Conservation (phyloP, 305 asterid genomes). For the Plantago coronopus region DNA sequence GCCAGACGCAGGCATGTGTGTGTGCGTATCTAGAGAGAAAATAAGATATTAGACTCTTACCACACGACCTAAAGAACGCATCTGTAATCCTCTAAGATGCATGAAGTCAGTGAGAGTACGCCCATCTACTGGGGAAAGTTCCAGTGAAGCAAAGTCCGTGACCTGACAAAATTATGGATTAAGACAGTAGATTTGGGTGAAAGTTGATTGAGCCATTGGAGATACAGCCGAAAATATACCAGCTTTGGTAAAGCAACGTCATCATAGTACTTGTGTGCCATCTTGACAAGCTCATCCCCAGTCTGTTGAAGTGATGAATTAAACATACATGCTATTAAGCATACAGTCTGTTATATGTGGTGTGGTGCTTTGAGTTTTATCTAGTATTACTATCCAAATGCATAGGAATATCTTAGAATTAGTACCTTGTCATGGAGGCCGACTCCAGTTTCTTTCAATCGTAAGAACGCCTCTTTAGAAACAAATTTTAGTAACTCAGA, state of each 20-base stretch:
- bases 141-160: conserved; percentile 96
- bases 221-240: conserved; percentile 44
- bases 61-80: conserved; percentile 96
- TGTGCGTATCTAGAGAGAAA: conserved; percentile 11
- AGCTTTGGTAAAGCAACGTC: conserved; percentile 95
- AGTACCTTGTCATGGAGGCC: conserved; percentile 87
- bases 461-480: conserved; percentile 65
- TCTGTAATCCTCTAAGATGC: conserved; percentile 96
- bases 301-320: conserved; percentile 55
- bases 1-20: conserved; percentile 5
- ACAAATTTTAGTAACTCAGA: conserved; percentile 61
- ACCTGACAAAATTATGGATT: conserved; percentile 48
- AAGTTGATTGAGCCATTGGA: conserved; percentile 19
- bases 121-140: conserved; percentile 99
- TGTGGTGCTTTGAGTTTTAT: no score
- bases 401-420: not conserved
- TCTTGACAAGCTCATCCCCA: conserved; percentile 74
- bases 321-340: conserved; percentile 2
- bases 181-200: conserved; percentile 9
- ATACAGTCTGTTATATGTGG: not conserved
- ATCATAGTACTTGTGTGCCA: conserved; percentile 79
- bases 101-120: conserved; percentile 96
- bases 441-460: conserved; percentile 69
- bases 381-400: no score
- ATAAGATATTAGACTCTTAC: conserved; percentile 44